Conservation (phyloP, 208 protist species). For the Acanthamoeba royreba region DNA sequence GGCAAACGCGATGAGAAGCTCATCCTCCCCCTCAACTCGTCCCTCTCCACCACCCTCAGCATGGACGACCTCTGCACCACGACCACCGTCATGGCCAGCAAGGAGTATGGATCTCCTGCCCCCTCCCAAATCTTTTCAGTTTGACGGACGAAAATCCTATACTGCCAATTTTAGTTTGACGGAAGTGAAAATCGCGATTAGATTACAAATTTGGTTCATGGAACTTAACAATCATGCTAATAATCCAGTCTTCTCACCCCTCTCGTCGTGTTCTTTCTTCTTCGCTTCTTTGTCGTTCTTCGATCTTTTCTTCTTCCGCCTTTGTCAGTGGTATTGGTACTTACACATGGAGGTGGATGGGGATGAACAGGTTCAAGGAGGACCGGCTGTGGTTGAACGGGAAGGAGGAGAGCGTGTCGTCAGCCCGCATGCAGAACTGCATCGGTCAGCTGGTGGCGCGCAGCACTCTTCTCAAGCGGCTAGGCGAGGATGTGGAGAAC, state of each 20-base stretch:
- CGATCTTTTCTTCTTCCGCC: no score
- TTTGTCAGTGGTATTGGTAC: no score
- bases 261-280: neutral
- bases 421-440: conserved; percentile 35
- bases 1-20: conserved; percentile 94
- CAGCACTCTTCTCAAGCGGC: conserved; percentile 43
- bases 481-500: conserved; percentile 45
- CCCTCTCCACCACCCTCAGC: conserved; percentile 94
- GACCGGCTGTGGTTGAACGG: conserved; percentile 47
- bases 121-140: neutral
- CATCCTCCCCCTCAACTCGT: conserved; percentile 95
- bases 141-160: neutral
- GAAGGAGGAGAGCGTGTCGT: conserved; percentile 14
- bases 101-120: neutral
- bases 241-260: neutral
- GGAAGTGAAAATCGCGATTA: no score
- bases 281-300: no score
- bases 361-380: conserved; percentile 5
- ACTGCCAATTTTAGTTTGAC: no score
- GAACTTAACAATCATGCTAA: neutral
- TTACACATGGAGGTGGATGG: neutral
- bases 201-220: neutral
- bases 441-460: neutral
- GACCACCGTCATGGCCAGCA: conserved; percentile 87
- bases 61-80: conserved; percentile 90